A percentile compares a stretch with the other conserved stretches of the same genome.
phyloP scores from a whole-genome alignment of 176 grass and related monocot genomes.

The Poa annua region DNA sequence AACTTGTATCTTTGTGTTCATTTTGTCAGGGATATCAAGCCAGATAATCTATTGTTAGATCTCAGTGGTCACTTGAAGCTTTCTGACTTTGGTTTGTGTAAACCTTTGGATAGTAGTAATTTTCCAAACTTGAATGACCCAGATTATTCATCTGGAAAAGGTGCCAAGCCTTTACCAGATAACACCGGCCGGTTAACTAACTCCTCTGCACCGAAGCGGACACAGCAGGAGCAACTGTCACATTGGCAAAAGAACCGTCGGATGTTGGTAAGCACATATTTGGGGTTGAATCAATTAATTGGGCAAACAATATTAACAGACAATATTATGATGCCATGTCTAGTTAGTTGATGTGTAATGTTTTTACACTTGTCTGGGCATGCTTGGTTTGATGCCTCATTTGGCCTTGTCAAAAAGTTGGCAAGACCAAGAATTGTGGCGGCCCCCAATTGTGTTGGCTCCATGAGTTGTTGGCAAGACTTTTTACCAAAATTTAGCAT shows the following conservation, averaged over 20 bases:
- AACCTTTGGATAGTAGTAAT: constrained; percentile 94
- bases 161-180: constrained; percentile 61
- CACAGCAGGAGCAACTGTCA: constrained; percentile 93
- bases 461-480: constrained; percentile 20
- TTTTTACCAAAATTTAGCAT: not conserved
- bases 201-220: constrained; percentile 73
- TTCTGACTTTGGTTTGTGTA: constrained; percentile 98
- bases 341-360: constrained; percentile 1
- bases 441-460: not conserved
- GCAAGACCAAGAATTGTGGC: not conserved
- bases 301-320: not conserved
- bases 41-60: constrained; percentile 96
- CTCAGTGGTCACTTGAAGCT: constrained; percentile 87
- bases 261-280: constrained; percentile 71
- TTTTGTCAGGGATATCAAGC: constrained; percentile 93
- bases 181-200: constrained; percentile 58
- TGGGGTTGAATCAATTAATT: constrained; percentile 23
- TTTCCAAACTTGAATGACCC: constrained; percentile 93
- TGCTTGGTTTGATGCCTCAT: constrained; percentile 6
- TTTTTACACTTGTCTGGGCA: not conserved
- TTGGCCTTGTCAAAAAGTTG: not conserved
- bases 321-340: constrained; percentile 6
- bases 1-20: constrained; percentile 41
- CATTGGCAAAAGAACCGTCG: constrained; percentile 99
- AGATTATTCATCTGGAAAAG: constrained; percentile 71